Evolutionary conservation across 768 basidiomycete species (phyloP).

Genomic region (Suillus variegatus): DNA sequence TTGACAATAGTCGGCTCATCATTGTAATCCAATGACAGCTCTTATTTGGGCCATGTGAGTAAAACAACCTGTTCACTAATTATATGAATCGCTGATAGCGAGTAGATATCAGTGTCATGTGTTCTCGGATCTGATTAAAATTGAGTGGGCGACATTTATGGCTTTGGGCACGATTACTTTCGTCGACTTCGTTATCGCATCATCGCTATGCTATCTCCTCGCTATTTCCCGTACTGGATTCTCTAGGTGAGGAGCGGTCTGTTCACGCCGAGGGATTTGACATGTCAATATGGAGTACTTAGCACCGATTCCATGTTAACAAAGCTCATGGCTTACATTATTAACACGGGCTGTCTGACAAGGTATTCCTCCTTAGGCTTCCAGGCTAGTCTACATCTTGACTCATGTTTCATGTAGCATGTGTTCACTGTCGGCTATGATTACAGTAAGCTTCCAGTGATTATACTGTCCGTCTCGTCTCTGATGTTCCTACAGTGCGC

Average conservation of each 20-base stretch:
- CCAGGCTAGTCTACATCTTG: not conserved
- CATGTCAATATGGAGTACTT: not conserved
- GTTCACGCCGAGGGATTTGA: not conserved
- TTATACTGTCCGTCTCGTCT: not conserved
- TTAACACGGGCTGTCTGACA: not conserved
- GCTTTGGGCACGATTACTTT: not conserved
- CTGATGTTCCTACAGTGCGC: not conserved
- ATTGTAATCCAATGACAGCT: not conserved
- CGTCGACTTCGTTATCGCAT: not conserved
- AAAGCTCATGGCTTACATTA: not conserved
- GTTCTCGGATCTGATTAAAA: not conserved
- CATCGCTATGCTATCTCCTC: conserved; percentile 1
- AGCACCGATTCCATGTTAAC: not conserved
- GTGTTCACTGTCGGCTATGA: not conserved
- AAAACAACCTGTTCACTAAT: not conserved
- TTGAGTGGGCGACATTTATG: not conserved
- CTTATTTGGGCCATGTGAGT: conserved; percentile 2
- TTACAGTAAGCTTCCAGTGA: not conserved
- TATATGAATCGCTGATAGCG: not conserved
- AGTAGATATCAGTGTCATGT: not conserved
- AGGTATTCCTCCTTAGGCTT: not conserved
- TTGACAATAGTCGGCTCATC: not conserved
- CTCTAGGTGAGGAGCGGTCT: not conserved
- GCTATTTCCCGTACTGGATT: not conserved
- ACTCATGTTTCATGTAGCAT: not conserved